Conservation (phyloP, 139 green algal genomes). For the Picochlorum sp. region DNA sequence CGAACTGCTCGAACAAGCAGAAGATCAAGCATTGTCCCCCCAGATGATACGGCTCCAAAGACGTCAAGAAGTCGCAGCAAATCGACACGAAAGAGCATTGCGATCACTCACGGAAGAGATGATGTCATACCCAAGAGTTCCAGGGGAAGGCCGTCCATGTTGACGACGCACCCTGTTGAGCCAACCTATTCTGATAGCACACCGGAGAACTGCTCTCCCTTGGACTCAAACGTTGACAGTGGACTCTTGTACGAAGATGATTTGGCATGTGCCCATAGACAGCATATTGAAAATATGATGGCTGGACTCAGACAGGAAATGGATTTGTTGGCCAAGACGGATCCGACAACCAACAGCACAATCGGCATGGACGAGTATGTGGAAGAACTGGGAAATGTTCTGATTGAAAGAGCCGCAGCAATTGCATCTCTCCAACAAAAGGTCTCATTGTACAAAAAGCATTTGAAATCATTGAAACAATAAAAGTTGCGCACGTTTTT, state of each 20-base stretch:
- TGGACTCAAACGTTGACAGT: slow-evolving; percentile 25
- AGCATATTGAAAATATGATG: slow-evolving; percentile 84
- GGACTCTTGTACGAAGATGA: slow-evolving; percentile 79
- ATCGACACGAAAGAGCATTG: no score
- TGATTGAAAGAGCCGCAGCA: slow-evolving; percentile 19
- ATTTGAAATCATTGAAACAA: background rate
- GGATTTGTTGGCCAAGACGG: slow-evolving; percentile 47
- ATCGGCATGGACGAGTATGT: slow-evolving; percentile 20
- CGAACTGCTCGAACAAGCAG: no score
- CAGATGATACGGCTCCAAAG: no score
- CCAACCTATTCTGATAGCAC: slow-evolving; percentile 12
- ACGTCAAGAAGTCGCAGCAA: no score
- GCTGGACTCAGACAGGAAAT: slow-evolving; percentile 69
- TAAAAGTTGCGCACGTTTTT: background rate
- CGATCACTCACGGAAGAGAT: no score
- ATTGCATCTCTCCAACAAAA: slow-evolving; percentile 20
- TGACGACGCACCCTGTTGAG: no score
- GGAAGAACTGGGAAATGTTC: slow-evolving; percentile 15
- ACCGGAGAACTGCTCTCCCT: no score
- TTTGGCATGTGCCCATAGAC: slow-evolving; percentile 75
- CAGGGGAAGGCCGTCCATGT: no score
- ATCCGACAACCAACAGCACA: slow-evolving; percentile 3
- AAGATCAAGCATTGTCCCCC: no score
- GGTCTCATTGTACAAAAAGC: slow-evolving; percentile 12
- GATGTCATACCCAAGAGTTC: no score